Conservation (phyloP, 192 early-diverging fungal genomes). For the Dissophora ornata region DNA sequence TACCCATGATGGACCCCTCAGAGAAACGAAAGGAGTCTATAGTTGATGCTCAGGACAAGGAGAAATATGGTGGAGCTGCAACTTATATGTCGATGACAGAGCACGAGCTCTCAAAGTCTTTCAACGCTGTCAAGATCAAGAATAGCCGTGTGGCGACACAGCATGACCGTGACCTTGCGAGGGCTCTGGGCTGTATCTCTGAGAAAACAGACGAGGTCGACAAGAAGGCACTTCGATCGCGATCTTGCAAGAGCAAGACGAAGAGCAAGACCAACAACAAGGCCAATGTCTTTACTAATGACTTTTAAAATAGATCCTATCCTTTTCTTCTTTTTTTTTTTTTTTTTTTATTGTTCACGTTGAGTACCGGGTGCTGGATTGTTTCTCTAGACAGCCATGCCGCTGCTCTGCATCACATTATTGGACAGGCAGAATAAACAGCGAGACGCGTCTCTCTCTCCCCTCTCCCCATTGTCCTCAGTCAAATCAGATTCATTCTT, state of each 20-base stretch:
- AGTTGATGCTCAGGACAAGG: not conserved
- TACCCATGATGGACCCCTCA: not conserved
- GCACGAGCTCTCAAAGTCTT: slow-evolving; percentile 40
- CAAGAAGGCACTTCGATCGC: slow-evolving; percentile 21
- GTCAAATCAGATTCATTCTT: too few species aligned
- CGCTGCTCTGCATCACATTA: too few species aligned
- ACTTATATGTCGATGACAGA: slow-evolving; percentile 45
- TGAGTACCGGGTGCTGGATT: too few species aligned
- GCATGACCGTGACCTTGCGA: slow-evolving; percentile 22
- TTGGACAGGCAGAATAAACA: too few species aligned
- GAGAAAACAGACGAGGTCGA: slow-evolving; percentile 18
- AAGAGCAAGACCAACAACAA: slow-evolving; percentile 13
- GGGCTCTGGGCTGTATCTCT: slow-evolving; percentile 9
- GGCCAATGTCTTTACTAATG: not conserved
- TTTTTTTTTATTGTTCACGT: not conserved
- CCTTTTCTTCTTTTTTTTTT: too few species aligned
- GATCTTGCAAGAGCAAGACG: slow-evolving; percentile 1
- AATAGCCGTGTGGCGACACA: slow-evolving; percentile 24
- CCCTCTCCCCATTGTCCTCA: too few species aligned
- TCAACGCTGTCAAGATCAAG: slow-evolving; percentile 32
- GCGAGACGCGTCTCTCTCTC: too few species aligned
- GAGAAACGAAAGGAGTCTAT: slow-evolving; percentile 13
- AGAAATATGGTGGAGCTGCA: not conserved
- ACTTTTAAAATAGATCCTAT: too few species aligned
- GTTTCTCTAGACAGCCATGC: too few species aligned